Evolutionary conservation across 2,329 filamentous ascomycete species (phyloP), one percentile per base, ranked within the genome.

Genomic region (Sporothrix pallida): DNA sequence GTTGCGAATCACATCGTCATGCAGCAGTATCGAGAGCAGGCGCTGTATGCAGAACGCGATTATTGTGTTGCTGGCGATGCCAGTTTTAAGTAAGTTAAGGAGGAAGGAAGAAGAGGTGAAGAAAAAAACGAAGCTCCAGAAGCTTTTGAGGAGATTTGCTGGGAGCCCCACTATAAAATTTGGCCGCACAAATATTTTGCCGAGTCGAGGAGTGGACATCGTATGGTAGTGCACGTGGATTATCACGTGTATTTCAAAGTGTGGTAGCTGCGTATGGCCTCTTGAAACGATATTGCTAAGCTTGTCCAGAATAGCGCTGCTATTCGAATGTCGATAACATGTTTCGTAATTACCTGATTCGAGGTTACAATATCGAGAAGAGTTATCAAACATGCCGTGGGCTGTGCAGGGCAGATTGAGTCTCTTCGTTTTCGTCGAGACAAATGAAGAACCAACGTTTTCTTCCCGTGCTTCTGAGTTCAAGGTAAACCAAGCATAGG

Each of bases 161-260:
- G 3, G 7, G 52, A 37, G 58, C 17, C 42, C 72, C 72, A 73
- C 73, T 48, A 2, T 50, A 56, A 60, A 71, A 71, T 20, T 44
- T 42, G 9, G 31, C 13, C 73, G 73, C 70, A 74, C 62, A 72
- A 74, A 71, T 44, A 68, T 72, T 74, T 72, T 44, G 72, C 73
- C 71, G 71, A 37, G 31, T 44, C n/a, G 23, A 68, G 6, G 42
- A 50, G 44, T 13, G 23, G 31, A 9, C 13, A 15, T 12, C 12
- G 23, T 69, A 42, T 7, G 26, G 15, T 1, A 4, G 3, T 50
- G 5, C 63, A 67, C 60, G 63, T 50, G 65, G 52, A 8, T 12
- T 0, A 5, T 10, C 23, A 23, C 60, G 50, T 44, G 70, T 23
- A 44, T 7, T 37, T 26, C 20, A 56, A 54, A 23, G 3, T 20